Evolutionary conservation across 257 asterid species (phyloP), one percentile per base, ranked within the genome.

Genomic region (Schizonepeta tenuifolia): DNA sequence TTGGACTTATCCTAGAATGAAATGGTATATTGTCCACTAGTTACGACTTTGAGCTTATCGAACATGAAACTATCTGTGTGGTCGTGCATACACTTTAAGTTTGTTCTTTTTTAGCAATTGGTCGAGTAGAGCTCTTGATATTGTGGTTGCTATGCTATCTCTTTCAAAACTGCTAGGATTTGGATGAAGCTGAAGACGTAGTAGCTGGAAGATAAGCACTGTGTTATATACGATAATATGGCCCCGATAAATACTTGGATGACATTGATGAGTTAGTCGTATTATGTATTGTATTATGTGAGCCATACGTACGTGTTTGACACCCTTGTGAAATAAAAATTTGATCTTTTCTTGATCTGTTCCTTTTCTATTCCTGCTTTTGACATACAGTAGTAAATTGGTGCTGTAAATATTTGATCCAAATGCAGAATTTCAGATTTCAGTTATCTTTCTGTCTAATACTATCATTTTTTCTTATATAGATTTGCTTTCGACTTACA

Each of bases 171-270:
- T 66, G 53, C 54, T 50, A 9, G 58, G 75, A 17, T 50, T 73
- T 31, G 51, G 82, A 72, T 72, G 71, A 67, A 65, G 47, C 43
- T 46, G 11, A 21, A 71, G 58, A 47, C 18, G 71, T 66, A 13
- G 65, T 67, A 26, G 15, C 14, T 38, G 44, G 69, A 38, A 17
- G 21, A 53, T 69, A 33, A n/a, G 51, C n/a, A 56, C 14, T 33
- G 65, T n/a, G 31, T 2, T 36, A 9, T 49, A 15, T 56, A 49
- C 53, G 18, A 17, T n/a, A 60, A n/a, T 35, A 51, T 55, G 26
- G 24, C 24, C 28, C 31, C 41, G 6, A 10, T 17, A 18, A 36
- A 13, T 40, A 17, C 1, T 55, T 38, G 55, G 40, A 40, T 21
- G 15, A 14, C n/a, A 18, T 54, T 17, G 51, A 44, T n/a, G 20